Percentiles rank a stretch among this genome's conserved stretches.
phyloP scores from a whole-genome alignment of 2,329 filamentous ascomycete species.

The Aspergillus tamarii region DNA sequence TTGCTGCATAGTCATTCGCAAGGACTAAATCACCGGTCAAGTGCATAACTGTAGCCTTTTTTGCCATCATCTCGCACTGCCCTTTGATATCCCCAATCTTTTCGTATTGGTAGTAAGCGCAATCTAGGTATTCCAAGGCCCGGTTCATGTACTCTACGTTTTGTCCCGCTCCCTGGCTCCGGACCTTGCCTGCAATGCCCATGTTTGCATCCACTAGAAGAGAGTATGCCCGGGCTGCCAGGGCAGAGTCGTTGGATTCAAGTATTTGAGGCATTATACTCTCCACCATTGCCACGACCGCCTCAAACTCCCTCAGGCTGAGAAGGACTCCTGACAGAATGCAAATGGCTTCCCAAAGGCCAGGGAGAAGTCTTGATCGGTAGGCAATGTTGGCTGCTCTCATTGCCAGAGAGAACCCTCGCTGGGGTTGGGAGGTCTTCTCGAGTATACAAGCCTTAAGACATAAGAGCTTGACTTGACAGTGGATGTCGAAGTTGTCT shows the following conservation, averaged over 20 bases:
- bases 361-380: constrained; percentile 67
- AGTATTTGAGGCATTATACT: constrained; percentile 75
- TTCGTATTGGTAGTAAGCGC: constrained; percentile 66
- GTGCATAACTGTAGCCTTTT: constrained; percentile 78
- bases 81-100: constrained; percentile 68
- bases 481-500: constrained; percentile 64
- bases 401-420: constrained; percentile 76
- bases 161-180: constrained; percentile 33
- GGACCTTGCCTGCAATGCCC: constrained; percentile 65
- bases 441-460: constrained; percentile 73
- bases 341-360: constrained; percentile 73
- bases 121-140: constrained; percentile 64
- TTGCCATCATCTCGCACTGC: constrained; percentile 78
- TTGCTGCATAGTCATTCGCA: constrained; percentile 68
- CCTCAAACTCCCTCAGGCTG: constrained; percentile 70
- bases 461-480: constrained; percentile 72
- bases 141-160: constrained; percentile 58
- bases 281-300: constrained; percentile 66
- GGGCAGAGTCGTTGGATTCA: constrained; percentile 66
- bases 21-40: constrained; percentile 65
- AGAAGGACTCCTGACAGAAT: constrained; percentile 70
- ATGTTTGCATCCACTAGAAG: constrained; percentile 76
- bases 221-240: constrained; percentile 70
- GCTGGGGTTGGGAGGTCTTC: constrained; percentile 68
- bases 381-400: constrained; percentile 75